Conservation (phyloP, 345 rosid species). For the Hevea brasiliensis region DNA sequence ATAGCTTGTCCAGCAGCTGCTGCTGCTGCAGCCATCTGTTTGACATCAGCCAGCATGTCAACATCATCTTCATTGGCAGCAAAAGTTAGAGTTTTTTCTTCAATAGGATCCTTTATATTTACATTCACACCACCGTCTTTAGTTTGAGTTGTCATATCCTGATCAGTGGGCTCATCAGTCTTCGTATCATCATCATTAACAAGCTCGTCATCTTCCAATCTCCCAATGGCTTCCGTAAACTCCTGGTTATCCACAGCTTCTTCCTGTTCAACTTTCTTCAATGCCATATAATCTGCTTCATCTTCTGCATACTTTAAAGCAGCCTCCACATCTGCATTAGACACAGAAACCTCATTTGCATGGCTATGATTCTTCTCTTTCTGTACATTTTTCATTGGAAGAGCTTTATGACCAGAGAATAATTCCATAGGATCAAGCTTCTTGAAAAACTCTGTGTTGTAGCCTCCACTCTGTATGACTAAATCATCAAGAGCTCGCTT, state of each 20-base stretch:
- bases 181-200: conserved; percentile 78
- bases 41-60: conserved; percentile 91
- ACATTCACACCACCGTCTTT: conserved; percentile 43
- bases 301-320: conserved; percentile 95
- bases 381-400: conserved; percentile 50
- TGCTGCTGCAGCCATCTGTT: conserved; percentile 92
- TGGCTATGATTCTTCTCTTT: conserved; percentile 47
- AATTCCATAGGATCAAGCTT: conserved; percentile 98
- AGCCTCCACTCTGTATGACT: conserved; percentile 95
- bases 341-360: conserved; percentile 58
- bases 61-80: conserved; percentile 76
- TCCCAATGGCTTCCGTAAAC: conserved; percentile 87
- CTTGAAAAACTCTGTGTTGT: conserved; percentile 97
- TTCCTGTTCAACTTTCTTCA: conserved; percentile 95
- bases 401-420: conserved; percentile 78
- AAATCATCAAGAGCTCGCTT: conserved; percentile 98
- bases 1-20: conserved; percentile 91
- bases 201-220: conserved; percentile 86
- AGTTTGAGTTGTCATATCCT: conserved; percentile 32
- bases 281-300: conserved; percentile 99
- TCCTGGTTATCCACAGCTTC: conserved; percentile 99
- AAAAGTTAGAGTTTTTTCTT: conserved; percentile 56
- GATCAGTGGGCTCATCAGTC: conserved; percentile 73
- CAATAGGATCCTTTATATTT: conserved; percentile 38
- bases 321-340: conserved; percentile 97